Percentiles rank a stretch among this genome's conserved stretches.
Conservation (phyloP, 2,329 filamentous ascomycete species). For the Capronia coronata region DNA sequence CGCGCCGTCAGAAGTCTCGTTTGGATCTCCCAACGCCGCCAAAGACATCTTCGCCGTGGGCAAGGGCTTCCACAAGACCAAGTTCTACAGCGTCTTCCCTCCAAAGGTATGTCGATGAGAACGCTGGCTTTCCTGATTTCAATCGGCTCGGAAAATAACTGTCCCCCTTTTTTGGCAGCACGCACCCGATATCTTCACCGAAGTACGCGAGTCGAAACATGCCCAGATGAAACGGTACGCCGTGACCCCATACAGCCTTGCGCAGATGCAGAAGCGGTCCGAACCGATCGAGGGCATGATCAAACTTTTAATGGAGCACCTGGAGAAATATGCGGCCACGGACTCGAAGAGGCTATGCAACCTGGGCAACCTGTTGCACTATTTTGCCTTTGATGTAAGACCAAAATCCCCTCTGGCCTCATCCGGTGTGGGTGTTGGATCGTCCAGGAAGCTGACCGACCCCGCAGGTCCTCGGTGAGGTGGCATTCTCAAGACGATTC, state of each 20-base stretch:
- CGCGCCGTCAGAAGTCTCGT: slow-evolving; percentile 44
- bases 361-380: slow-evolving; percentile 40
- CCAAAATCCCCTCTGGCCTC: not conserved
- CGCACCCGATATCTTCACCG: slow-evolving; percentile 51
- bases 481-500: slow-evolving; percentile 41
- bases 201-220: slow-evolving; percentile 49
- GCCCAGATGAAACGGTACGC: slow-evolving; percentile 49
- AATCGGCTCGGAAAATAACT: too few relatives aligned
- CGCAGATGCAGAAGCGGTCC: slow-evolving; percentile 28
- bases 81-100: slow-evolving; percentile 50
- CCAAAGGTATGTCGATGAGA: too few relatives aligned
- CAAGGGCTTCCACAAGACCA: slow-evolving; percentile 49
- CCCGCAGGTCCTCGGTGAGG: slow-evolving; percentile 29
- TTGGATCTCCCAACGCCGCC: slow-evolving; percentile 43
- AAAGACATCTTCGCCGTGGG: slow-evolving; percentile 45
- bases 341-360: slow-evolving; percentile 36
- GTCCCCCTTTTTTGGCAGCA: not conserved
- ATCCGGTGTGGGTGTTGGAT: not conserved
- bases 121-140: too few relatives aligned
- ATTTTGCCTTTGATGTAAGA: slow-evolving; percentile 40
- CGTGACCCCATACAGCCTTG: slow-evolving; percentile 29
- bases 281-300: slow-evolving; percentile 34
- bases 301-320: slow-evolving; percentile 41
- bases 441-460: not conserved
- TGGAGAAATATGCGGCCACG: slow-evolving; percentile 39